Conservation (phyloP, 192 early-diverging fungal species). For the Coemansia javaensis region DNA sequence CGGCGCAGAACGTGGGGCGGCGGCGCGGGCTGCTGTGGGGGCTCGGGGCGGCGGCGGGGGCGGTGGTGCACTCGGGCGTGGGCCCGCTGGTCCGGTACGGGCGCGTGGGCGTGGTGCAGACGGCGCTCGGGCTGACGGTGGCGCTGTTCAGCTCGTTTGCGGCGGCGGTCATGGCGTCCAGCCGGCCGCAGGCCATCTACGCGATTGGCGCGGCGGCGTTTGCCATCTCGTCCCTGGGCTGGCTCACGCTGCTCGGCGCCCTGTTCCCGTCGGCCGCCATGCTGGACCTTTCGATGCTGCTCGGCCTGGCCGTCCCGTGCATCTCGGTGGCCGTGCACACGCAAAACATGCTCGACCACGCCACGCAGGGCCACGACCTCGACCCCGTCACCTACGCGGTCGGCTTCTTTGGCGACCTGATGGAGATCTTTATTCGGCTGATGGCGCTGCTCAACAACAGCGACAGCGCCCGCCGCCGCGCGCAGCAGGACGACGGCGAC, state of each 20-base stretch:
- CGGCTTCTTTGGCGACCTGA: constrained; percentile 23
- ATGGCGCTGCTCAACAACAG: constrained; percentile 10
- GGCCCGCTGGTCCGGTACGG: constrained; percentile 3
- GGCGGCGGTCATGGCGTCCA: constrained; percentile 12
- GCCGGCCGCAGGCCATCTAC: constrained; percentile 11
- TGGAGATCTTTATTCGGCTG: constrained; percentile 13
- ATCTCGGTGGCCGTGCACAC: constrained; percentile 28
- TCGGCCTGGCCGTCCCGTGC: constrained; percentile 11
- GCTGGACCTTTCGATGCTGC: constrained; percentile 4
- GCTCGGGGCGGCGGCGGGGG: constrained; percentile 2
- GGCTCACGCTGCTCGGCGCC: constrained; percentile 8
- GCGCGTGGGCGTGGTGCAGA: constrained; percentile 9
- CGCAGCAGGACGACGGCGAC: constrained; percentile 1
- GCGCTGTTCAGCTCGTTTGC: constrained; percentile 32
- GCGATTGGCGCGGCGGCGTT: constrained; percentile 8
- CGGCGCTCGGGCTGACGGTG: constrained; percentile 4
- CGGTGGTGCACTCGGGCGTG: constrained; percentile 4
- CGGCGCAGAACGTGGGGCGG: constrained; percentile 3
- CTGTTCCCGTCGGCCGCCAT: constrained; percentile 16
- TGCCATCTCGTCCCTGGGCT: constrained; percentile 6
- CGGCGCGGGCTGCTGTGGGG: constrained; percentile 22
- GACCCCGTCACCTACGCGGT: constrained; percentile 18
- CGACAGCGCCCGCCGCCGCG: neutral
- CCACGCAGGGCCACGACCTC: constrained; percentile 2
- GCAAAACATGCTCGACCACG: constrained; percentile 19